Evolutionary conservation across 208 protist species (phyloP).

Genomic region (Trypanosoma melophagium): DNA sequence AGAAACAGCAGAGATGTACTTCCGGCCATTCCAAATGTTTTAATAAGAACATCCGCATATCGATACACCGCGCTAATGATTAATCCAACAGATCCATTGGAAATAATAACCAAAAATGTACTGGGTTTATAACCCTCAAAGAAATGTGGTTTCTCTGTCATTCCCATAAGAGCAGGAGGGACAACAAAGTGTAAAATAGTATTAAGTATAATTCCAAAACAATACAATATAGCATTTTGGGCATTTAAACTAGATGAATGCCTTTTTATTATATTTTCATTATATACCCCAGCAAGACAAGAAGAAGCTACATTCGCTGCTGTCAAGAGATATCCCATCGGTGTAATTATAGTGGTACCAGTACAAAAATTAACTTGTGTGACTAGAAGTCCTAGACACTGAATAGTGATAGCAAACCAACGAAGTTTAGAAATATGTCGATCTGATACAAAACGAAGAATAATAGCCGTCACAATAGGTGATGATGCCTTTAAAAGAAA

Average conservation of each 20-base stretch:
- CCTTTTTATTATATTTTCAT: slow-evolving; percentile 25
- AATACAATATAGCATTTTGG: slow-evolving; percentile 21
- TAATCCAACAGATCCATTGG: slow-evolving; percentile 19
- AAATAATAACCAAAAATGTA: slow-evolving; percentile 7
- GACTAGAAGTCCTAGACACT: slow-evolving; percentile 12
- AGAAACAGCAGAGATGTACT: slow-evolving; percentile 21
- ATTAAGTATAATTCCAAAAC: slow-evolving; percentile 17
- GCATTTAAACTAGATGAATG: slow-evolving; percentile 14
- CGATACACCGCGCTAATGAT: slow-evolving; percentile 23
- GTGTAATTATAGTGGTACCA: neutral
- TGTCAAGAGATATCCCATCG: slow-evolving; percentile 12
- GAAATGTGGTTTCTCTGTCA: slow-evolving; percentile 4
- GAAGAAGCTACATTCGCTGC: slow-evolving; percentile 10
- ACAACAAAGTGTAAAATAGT: slow-evolving; percentile 1
- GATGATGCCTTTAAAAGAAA: slow-evolving; percentile 23
- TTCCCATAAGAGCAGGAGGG: neutral
- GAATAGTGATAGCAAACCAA: slow-evolving; percentile 21
- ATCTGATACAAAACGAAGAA: slow-evolving; percentile 8
- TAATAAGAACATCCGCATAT: slow-evolving; percentile 25
- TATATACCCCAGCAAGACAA: slow-evolving; percentile 22
- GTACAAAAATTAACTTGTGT: slow-evolving; percentile 25
- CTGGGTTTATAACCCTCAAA: slow-evolving; percentile 12
- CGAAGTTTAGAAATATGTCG: neutral
- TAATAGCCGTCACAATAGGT: slow-evolving; percentile 21
- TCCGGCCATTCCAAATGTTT: slow-evolving; percentile 22